Evolutionary conservation across 495 filamentous ascomycete species (phyloP).

Genomic region (Aspergillus nanangensis): DNA sequence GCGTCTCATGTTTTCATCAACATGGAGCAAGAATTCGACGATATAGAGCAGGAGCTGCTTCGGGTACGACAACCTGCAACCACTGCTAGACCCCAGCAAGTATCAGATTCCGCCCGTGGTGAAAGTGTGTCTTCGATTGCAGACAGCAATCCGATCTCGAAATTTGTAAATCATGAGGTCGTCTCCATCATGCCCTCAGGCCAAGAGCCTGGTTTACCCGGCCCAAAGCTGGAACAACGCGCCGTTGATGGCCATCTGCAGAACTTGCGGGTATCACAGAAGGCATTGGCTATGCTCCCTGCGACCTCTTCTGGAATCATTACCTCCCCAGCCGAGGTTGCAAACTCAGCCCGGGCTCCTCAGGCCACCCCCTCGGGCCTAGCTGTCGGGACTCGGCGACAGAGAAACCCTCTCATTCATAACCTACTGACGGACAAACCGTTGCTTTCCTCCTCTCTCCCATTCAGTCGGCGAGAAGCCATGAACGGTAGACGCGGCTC

Average conservation of each 20-base stretch:
- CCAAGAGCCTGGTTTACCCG: constrained; percentile 1
- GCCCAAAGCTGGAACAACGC: constrained; percentile 10
- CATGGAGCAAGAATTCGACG: constrained; percentile 80
- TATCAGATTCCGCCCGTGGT: neutral
- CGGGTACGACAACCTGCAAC: constrained; percentile 14
- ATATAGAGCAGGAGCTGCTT: constrained; percentile 58
- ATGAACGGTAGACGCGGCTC: constrained; percentile 16
- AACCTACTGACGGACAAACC: constrained; percentile 96
- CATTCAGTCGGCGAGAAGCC: constrained; percentile 52
- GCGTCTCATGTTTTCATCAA: constrained; percentile 89
- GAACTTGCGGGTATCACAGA: constrained; percentile 67
- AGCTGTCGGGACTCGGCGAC: constrained; percentile 67
- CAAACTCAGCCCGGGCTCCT: constrained; percentile 51
- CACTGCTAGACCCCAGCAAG: constrained; percentile 2
- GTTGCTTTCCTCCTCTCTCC: constrained; percentile 83
- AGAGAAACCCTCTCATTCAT: constrained; percentile 91
- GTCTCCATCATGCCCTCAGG: no score
- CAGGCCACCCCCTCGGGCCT: constrained; percentile 40
- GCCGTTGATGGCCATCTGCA: constrained; percentile 51
- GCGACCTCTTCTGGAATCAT: constrained; percentile 81
- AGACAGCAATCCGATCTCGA: constrained; percentile 43
- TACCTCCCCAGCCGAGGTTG: constrained; percentile 79
- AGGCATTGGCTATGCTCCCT: constrained; percentile 72
- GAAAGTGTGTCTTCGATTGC: constrained; percentile 16
- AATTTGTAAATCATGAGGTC: constrained; percentile 37